Evolutionary conservation across 2,329 filamentous ascomycete species (phyloP).

Genomic region (Epichloe coenophiala): DNA sequence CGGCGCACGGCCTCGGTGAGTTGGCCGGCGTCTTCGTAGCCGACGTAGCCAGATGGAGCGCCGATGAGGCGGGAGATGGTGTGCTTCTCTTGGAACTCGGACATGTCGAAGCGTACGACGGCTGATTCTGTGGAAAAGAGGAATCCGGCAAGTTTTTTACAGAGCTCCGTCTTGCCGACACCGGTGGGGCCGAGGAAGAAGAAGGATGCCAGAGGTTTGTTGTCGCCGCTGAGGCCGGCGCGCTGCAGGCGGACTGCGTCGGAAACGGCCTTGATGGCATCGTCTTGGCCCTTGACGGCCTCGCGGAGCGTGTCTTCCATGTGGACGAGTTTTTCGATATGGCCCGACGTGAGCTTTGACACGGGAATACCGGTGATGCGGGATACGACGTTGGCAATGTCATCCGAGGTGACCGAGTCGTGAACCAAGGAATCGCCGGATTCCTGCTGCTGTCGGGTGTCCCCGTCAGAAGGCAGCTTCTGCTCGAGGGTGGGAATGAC

Average conservation of each 20-base stretch:
- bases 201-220: conserved; percentile 82
- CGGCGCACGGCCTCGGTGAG: conserved; percentile 88
- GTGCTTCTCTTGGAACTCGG: conserved; percentile 94
- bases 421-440: conserved; percentile 56
- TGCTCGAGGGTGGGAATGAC: conserved; percentile 70
- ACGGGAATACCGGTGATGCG: conserved; percentile 87
- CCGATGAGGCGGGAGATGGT: conserved; percentile 89
- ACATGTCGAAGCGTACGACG: conserved; percentile 93
- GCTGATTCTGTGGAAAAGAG: conserved; percentile 86
- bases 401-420: conserved; percentile 87
- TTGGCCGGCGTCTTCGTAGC: conserved; percentile 93
- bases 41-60: conserved; percentile 85
- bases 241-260: conserved; percentile 90
- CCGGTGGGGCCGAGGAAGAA: conserved; percentile 97
- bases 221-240: conserved; percentile 82
- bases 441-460: conserved; percentile 22
- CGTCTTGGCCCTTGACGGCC: conserved; percentile 83
- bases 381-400: conserved; percentile 86
- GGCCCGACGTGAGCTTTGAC: conserved; percentile 80
- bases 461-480: conserved; percentile 64
- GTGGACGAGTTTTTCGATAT: conserved; percentile 85
- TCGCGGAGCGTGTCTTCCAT: conserved; percentile 86
- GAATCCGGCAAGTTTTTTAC: conserved; percentile 89
- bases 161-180: conserved; percentile 93
- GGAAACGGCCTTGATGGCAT: conserved; percentile 79